These are phyloP conservation scores for Dipodascopsis uninucleata DNA, from an alignment of 805 yeast species.

Conservation along the genomic window DNA sequence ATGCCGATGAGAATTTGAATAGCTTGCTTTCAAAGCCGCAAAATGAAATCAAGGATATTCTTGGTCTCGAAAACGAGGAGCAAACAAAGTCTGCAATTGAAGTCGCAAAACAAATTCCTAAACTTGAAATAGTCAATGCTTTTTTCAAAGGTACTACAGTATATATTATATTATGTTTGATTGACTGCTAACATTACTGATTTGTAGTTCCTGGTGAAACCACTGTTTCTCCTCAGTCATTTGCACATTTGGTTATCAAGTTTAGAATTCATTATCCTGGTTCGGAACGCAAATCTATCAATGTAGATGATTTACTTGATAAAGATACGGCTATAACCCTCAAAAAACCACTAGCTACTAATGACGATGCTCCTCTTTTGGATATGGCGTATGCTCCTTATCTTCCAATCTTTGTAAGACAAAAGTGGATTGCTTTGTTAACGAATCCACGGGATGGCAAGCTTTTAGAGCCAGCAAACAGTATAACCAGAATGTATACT, in stretches of 20 bases:
- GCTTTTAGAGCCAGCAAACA: constrained; percentile 64
- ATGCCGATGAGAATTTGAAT: constrained; percentile 3
- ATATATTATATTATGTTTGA: background rate
- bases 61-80: constrained; percentile 22
- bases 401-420: constrained; percentile 56
- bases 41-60: constrained; percentile 34
- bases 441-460: constrained; percentile 74
- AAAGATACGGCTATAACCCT: constrained; percentile 61
- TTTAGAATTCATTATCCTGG: constrained; percentile 70
- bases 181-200: background rate
- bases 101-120: constrained; percentile 25
- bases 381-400: constrained; percentile 69
- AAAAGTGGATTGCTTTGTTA: constrained; percentile 66
- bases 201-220: constrained; percentile 86
- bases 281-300: constrained; percentile 32
- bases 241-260: constrained; percentile 71
- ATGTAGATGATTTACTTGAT: constrained; percentile 42
- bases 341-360: constrained; percentile 66
- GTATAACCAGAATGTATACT: constrained; percentile 52
- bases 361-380: constrained; percentile 63
- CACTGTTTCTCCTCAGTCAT: constrained; percentile 63
- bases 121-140: constrained; percentile 17
- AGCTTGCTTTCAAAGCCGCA: constrained; percentile 5
- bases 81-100: constrained; percentile 17
- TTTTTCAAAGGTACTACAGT: constrained; percentile 21